Base-by-base conservation (phyloP, 768 basidiomycete genomes). In the Podaxis mareebaensis region DNA sequence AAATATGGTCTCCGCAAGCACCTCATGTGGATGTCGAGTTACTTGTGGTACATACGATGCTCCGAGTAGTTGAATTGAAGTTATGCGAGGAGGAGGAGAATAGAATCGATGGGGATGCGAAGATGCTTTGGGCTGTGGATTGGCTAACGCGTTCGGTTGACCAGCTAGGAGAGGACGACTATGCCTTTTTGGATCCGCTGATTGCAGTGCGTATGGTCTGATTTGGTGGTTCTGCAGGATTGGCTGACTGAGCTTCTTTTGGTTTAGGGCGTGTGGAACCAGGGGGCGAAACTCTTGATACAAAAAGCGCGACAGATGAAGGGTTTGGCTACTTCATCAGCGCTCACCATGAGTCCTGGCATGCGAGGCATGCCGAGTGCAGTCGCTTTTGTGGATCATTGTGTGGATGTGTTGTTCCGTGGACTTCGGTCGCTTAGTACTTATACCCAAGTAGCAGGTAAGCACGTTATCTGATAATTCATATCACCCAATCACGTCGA, bases 251-350 rank as follows among this genome's bases (percentile, higher is more conserved):
- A 56, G 20, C 17, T 56, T 20, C 20, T 24, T 46, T 7, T n/a
- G 40, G 13, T 15, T 22, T 48, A 62, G 61, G 61, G 53, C 10
- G 61, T 62, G 20, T 62, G 61, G 61, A 62, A 62, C 44, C 53
- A 56, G 38, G 61, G 61, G 36, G 74, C 88, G 63, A 77, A 77
- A 56, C 85, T 85, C 24, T 80, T 77, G 42, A 78, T 96, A 13
- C 79, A 81, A 33, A 81, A 75, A 54, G 92, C 92, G 17, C 83
- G 90, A 68, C 76, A 77, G 22, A 79, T 88, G 11, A 95, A 55
- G 15, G n/a, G 42, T 24, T 24, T 62, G 4, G 15, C 36, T 46
- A 17, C 42, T 8, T 7, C 59, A 40, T 52, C 59, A 26, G 28
- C 28, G 17, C 36, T 39, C 30, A 24, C 22, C 10, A 51, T 40